Evolutionary conservation across 164 flowering plant genomes (phyloP).

Genomic region (Chloranthus sessilifolius): DNA sequence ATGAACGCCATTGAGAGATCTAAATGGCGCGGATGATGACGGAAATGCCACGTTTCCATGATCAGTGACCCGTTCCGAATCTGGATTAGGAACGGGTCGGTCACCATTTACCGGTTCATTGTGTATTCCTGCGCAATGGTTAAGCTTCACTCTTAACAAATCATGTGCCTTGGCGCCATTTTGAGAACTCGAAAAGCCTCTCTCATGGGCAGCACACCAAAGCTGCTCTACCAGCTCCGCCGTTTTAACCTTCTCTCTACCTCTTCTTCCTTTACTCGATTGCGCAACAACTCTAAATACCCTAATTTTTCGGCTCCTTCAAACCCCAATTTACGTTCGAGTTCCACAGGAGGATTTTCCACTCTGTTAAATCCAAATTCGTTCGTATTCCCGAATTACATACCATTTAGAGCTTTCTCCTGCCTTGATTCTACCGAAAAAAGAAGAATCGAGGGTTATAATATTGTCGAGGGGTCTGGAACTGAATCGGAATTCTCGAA

Average conservation of each 20-base stretch:
- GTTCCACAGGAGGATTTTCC: neutral
- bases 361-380: slow-evolving; percentile 2
- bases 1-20: no score
- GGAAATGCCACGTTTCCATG: no score
- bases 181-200: no score
- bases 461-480: neutral
- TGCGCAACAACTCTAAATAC: no score
- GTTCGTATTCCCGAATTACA: neutral
- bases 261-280: neutral
- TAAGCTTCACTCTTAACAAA: no score
- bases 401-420: slow-evolving; percentile 16
- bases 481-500: slow-evolving; percentile 9
- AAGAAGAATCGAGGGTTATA: slow-evolving; percentile 5
- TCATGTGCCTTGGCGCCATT: no score
- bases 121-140: no score
- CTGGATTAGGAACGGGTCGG: no score
- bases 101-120: no score
- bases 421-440: slow-evolving; percentile 2
- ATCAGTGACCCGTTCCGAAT: no score
- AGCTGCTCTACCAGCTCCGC: slow-evolving; percentile 5
- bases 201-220: no score
- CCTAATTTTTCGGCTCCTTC: slow-evolving; percentile 5
- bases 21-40: no score
- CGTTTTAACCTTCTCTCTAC: slow-evolving; percentile 5
- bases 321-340: slow-evolving; percentile 15